Evolutionary conservation across 495 filamentous ascomycete species (phyloP), one percentile per base, ranked within the genome.

Genomic region (Talaromyces wortmannii): DNA sequence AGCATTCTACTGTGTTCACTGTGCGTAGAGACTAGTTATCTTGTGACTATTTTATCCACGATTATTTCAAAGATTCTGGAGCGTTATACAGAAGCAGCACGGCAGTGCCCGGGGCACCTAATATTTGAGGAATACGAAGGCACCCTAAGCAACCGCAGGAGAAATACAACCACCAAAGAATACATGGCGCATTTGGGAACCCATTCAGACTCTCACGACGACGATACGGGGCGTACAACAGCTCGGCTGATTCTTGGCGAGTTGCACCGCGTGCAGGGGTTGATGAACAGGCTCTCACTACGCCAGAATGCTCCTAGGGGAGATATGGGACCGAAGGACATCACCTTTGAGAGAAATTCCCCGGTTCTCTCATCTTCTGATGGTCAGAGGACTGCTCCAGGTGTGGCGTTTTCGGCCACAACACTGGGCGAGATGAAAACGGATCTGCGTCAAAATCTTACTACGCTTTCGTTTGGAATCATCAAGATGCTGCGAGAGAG

Each of bases 161-260:
- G 30, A 56, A 50, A 46, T 61, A 61, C 51, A 50, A 45, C 45
- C 10, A 59, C 29, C 59, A 67, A 8, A 62, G 61, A 42, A 10
- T 13, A 40, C 8, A 40, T 40, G 36, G 36, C 8, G 36, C 36
- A 23, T 23, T 23, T 23, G 2, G 23, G 23, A 2, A 2, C 36
- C 36, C 2, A 40, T 8, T 40, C 36, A 40, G 23, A 4, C 23
- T 40, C 36, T 10, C 8, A 40, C 5, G 36, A 40, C 5, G 61
- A 62, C 16, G 56, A 64, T 50, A 51, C 31, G 29, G 49, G 49
- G 11, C 65, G 67, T 29, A 65, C 67, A 62, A 60, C 65, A 0
- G 70, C 70, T 2, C 66, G 70, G 57, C 52, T 67, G 11, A 61
- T 74, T 12, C 68, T 74, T 6, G 66, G 61, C 53, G 66, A 74